phyloP scores from a whole-genome alignment of 371 early-diverging fungal genomes.

The Aphelidium insulamus region DNA sequence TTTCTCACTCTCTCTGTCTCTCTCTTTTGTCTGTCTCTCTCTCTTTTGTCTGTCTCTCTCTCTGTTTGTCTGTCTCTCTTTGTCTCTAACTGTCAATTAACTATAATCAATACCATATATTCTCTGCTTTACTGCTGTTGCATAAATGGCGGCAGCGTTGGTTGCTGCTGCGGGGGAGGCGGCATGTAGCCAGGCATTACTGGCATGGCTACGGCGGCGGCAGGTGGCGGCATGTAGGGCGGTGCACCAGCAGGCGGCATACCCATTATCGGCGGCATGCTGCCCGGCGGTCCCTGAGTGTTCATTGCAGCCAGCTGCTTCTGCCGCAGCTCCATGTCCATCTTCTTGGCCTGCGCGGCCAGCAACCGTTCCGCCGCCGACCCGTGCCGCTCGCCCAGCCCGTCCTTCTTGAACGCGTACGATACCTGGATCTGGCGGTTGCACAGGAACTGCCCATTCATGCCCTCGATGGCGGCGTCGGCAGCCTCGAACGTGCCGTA shows the following conservation, averaged over 20 bases:
- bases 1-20: too few species aligned
- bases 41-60: too few species aligned
- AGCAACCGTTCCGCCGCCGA: slow-evolving; percentile 86
- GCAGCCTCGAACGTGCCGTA: slow-evolving; percentile 87
- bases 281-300: not conserved
- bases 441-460: slow-evolving; percentile 89
- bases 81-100: too few species aligned
- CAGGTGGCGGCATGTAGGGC: too few species aligned
- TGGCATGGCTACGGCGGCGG: too few species aligned
- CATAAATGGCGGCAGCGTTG: too few species aligned
- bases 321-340: slow-evolving; percentile 1
- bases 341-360: slow-evolving; percentile 73
- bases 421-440: slow-evolving; percentile 74
- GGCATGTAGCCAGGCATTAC: too few species aligned
- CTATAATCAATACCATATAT: too few species aligned
- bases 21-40: too few species aligned
- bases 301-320: not conserved
- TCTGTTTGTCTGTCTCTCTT: too few species aligned
- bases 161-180: too few species aligned
- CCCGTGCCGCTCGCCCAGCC: slow-evolving; percentile 92
- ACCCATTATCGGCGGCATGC: slow-evolving; percentile 10
- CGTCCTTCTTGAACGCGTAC: slow-evolving; percentile 95
- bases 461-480: slow-evolving; percentile 87
- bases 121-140: too few species aligned
- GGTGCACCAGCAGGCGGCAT: not conserved